Evolutionary conservation across 768 basidiomycete genomes (phyloP).

Genomic region (Russula virescens): DNA sequence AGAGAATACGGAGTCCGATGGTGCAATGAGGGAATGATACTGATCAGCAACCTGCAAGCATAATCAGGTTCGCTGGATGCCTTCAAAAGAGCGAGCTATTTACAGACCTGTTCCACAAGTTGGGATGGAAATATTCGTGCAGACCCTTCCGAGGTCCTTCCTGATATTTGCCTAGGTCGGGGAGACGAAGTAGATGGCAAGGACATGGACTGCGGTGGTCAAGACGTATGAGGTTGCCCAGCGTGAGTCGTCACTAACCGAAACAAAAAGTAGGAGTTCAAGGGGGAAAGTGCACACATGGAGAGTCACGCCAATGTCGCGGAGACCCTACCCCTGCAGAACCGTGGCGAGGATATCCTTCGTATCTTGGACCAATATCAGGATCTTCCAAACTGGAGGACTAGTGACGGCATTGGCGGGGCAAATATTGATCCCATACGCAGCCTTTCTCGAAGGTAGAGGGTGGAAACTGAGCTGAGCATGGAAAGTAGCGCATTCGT

Average conservation of each 20-base stretch:
- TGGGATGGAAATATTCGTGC: slow-evolving; percentile 91
- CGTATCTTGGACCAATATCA: slow-evolving; percentile 90
- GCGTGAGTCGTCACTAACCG: not conserved
- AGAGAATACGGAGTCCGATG: slow-evolving; percentile 94
- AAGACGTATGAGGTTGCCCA: slow-evolving; percentile 85
- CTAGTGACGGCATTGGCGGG: slow-evolving; percentile 49
- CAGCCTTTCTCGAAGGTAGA: slow-evolving; percentile 34
- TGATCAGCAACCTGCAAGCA: slow-evolving; percentile 80
- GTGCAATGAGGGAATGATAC: slow-evolving; percentile 93
- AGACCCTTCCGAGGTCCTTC: slow-evolving; percentile 84
- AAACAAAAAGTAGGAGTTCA: not conserved
- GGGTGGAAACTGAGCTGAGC: slow-evolving; percentile 46
- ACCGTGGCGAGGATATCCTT: slow-evolving; percentile 96
- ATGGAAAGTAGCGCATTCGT: slow-evolving; percentile 78
- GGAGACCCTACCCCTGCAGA: slow-evolving; percentile 89
- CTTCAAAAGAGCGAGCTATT: slow-evolving; percentile 22
- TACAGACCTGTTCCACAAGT: slow-evolving; percentile 79
- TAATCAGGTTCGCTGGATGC: not conserved
- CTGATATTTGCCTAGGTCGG: slow-evolving; percentile 82
- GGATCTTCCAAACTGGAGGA: slow-evolving; percentile 92
- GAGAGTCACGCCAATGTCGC: slow-evolving; percentile 94
- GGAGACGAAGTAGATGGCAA: slow-evolving; percentile 93
- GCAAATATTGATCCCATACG: slow-evolving; percentile 43
- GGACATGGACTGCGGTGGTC: slow-evolving; percentile 89
- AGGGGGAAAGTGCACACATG: slow-evolving; percentile 70